Evolutionary conservation across 139 green algal species (phyloP).

Genomic region (Eudorina sp.): DNA sequence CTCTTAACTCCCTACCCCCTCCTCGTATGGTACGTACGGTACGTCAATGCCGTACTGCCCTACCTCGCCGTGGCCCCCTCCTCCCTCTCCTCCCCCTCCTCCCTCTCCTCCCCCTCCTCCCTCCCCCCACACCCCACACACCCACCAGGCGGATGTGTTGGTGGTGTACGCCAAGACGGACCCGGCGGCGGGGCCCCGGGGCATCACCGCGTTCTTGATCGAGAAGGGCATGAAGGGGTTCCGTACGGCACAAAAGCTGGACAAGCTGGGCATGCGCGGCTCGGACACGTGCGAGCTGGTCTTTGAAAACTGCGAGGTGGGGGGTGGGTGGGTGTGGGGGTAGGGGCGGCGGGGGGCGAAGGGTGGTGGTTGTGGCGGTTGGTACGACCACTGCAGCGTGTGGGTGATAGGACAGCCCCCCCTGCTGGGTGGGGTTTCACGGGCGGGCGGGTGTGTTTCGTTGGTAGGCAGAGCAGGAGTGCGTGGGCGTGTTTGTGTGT

Average conservation of each 20-base stretch:
- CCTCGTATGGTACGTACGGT: too few relatives aligned
- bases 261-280: conserved; percentile 96
- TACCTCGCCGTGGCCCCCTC: not conserved
- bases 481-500: too few relatives aligned
- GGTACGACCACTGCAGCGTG: too few relatives aligned
- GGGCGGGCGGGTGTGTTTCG: too few relatives aligned
- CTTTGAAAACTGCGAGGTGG: conserved; percentile 91
- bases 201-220: conserved; percentile 96
- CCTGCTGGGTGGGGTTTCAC: too few relatives aligned
- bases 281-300: conserved; percentile 96
- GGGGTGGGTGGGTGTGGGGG: not conserved
- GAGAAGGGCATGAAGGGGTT: conserved; percentile 93
- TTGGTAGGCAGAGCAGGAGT: too few relatives aligned
- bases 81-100: not conserved
- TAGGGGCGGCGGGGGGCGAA: not conserved
- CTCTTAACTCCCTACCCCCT: too few relatives aligned
- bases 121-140: not conserved
- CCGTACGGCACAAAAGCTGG: conserved; percentile 94
- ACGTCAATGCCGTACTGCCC: too few relatives aligned
- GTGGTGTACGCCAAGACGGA: conserved; percentile 95
- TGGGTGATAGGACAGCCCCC: too few relatives aligned
- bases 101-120: not conserved
- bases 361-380: too few relatives aligned
- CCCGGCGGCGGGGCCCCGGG: conserved; percentile 72
- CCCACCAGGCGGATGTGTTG: conserved; percentile 75